Conservation (phyloP, 2,329 filamentous ascomycete genomes). For the Scortechinia acanthostroma region DNA sequence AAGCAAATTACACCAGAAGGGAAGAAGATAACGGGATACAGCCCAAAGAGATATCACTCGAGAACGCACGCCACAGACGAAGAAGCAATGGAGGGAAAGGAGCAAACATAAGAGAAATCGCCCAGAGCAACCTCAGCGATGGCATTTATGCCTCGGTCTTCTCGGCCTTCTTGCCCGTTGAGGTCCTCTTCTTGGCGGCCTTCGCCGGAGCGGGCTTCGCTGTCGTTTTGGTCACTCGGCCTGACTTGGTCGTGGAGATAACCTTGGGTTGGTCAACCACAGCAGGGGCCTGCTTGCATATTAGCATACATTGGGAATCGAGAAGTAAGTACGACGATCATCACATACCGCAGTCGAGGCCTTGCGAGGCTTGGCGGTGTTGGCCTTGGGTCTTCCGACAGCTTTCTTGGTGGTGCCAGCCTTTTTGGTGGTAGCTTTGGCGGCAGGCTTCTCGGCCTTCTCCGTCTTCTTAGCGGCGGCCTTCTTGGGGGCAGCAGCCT, state of each 20-base stretch:
- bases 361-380: constrained; percentile 4
- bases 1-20: constrained; percentile 19
- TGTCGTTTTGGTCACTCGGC: constrained; percentile 59
- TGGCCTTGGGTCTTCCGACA: constrained; percentile 7
- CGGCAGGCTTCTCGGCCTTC: constrained; percentile 10
- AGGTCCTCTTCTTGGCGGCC: constrained; percentile 20
- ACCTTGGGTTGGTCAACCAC: constrained; percentile 56
- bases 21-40: constrained; percentile 8
- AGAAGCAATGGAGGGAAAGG: constrained; percentile 4
- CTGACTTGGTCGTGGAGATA: constrained; percentile 66
- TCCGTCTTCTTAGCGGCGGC: constrained; percentile 9
- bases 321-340: background rate
- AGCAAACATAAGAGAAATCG: constrained; percentile 16
- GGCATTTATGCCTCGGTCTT: too few species aligned
- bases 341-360: background rate
- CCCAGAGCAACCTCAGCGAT: too few species aligned
- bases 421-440: constrained; percentile 10
- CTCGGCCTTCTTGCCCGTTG: too few species aligned
- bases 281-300: constrained; percentile 46
- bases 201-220: constrained; percentile 32
- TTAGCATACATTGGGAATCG: background rate
- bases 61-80: constrained; percentile 7
- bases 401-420: background rate
- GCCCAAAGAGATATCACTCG: constrained; percentile 5
- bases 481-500: constrained; percentile 12